Evolutionary conservation across 345 rosid species (phyloP), one percentile per base, ranked within the genome.

Genomic region (Euphorbia lathyris): DNA sequence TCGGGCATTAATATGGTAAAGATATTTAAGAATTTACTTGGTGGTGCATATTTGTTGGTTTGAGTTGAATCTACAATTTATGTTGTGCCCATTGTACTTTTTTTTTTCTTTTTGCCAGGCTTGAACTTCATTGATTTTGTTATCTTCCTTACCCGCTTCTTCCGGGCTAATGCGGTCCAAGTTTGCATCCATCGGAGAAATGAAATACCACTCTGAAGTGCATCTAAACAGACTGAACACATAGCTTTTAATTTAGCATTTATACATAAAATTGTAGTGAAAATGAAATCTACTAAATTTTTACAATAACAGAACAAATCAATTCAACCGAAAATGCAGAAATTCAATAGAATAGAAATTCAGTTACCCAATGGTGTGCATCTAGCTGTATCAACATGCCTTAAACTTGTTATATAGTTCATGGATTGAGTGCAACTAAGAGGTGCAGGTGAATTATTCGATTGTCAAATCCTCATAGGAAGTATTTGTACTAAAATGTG

Each of bases 111-210:
- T 62, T 63, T 66, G n/a, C 22, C 90, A 94, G 97, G 97, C 79
- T 88, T 94, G 93, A 91, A 94, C 83, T 85, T 91, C 72, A 55
- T 67, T 27, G 97, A 91, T 75, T 91, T 90, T 68, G 86, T 86
- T 65, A 72, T 77, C 68, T 90, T 90, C 81, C 77, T 94, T 68
- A 75, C 88, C 3, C 83, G 76, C 66, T 75, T 94, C 57, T 74
- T 89, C 72, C 73, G 88, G 66, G 88, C 88, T 9, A 85, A 86
- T 70, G 60, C 84, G 78, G 76, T 76, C 65, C 82, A 79, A 56
- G 82, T 84, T 51, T 79, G 73, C 62, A 45, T 63, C 43, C 53
- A 78, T 58, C 63, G 0, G 47, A 58, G 64, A 32, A 74, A 61
- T 20, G 80, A 76, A 65, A 84, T 61, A 47, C 20, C 75, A 25